Percentiles rank a stretch among this genome's conserved stretches.
Conservation (phyloP, 768 basidiomycete species). For the Sporobolomyces phaffii region DNA sequence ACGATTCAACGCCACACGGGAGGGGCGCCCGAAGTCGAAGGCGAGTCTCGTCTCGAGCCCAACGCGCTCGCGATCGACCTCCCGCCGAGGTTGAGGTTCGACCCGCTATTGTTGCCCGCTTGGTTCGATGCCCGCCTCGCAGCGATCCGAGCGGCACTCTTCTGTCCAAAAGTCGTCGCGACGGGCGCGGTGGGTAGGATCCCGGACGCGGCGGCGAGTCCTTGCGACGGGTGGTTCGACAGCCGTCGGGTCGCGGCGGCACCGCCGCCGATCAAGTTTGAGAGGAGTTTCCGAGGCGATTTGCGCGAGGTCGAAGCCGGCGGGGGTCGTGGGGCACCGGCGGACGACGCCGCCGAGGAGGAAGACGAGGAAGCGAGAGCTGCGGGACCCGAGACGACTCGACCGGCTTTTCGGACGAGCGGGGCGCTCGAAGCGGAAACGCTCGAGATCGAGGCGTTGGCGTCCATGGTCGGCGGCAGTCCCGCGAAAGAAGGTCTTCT, state of each 20-base stretch:
- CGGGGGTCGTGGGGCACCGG: background rate
- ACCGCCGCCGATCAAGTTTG: background rate
- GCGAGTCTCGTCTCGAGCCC: background rate
- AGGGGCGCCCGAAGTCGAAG: background rate
- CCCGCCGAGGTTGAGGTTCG: background rate
- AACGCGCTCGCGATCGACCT: conserved; percentile 2
- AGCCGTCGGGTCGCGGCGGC: conserved; percentile 17
- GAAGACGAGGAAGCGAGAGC: background rate
- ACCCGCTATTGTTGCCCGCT: conserved; percentile 21
- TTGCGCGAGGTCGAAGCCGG: background rate
- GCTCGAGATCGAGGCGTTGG: background rate
- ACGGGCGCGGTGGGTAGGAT: conserved; percentile 1
- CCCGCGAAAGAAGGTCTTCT: conserved; percentile 22
- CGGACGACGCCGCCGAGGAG: background rate
- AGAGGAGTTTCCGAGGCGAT: conserved; percentile 25
- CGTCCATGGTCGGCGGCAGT: background rate
- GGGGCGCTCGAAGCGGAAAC: conserved; percentile 1
- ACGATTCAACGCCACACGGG: background rate
- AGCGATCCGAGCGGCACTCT: conserved; percentile 29
- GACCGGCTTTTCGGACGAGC: background rate
- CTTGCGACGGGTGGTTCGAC: background rate
- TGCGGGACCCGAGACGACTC: conserved; percentile 6
- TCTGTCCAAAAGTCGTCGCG: conserved; percentile 14
- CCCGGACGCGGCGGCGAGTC: background rate
- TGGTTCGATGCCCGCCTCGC: conserved; percentile 19